Base-by-base conservation (phyloP, 2,329 filamentous ascomycete genomes). In the Intubia oerlemansii region DNA sequence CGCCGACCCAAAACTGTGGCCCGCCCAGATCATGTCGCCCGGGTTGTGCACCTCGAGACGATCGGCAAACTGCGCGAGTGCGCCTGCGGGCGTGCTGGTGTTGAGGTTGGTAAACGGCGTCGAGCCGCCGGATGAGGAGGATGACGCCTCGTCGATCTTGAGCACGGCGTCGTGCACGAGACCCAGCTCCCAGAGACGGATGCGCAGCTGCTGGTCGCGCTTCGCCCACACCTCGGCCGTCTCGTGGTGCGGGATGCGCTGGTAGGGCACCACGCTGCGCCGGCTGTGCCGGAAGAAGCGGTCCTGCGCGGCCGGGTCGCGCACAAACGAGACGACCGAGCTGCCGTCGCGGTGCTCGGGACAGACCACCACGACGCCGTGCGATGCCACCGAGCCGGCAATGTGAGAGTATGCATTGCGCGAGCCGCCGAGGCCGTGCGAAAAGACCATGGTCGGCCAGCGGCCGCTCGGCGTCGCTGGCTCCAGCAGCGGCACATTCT, bases 361-460 rank as follows among this genome's bases (percentile, higher is more conserved):
- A 32, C 78, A 81, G 30, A 85, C 54, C 3, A 90, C 79, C 7
- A 88, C 67, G 14, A 84, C 59, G 23, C 81, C 81, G 42, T 88
- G 72, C 13, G 76, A 81, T 5, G 81, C 77, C 17, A 91, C 52
- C 0, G 77, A 79, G 11, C 77, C 77, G 12, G 65, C 73, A 15
- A 90, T 53, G 42, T 84, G 74, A n/a, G 78, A 85, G 52, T 91
- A 91, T 9, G 78, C 69, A 42, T 88, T 88, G 38, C 78, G 64
- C 34, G 67, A 73, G 21, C 81, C 81, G 21, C 77, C 81, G 2
- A 91, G 57, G 1, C 81, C 81, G 44, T 91, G 81, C 2, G 79
- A 88, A 50, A 91, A 90, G 36, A 91, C 57, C 54, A 81, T 70
- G 1, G 80, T 75, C 0, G 81, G 80, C 74, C 78, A 88, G 52